Base-by-base conservation (phyloP, 129 eudicot genomes). In the Glebionis coronaria region DNA sequence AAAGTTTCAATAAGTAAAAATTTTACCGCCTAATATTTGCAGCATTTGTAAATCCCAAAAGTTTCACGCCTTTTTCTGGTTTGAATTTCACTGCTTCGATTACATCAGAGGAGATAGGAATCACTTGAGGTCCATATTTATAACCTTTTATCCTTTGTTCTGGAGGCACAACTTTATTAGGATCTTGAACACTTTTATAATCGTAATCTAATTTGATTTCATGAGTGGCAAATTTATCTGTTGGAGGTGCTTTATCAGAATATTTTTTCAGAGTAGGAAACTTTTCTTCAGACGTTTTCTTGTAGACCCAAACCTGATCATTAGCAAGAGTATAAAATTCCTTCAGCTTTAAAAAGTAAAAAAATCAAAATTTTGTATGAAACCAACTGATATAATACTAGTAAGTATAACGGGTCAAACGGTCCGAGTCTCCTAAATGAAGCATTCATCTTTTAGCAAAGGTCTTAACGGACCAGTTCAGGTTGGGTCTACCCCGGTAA, bases 61-160 rank as follows among this genome's bases (percentile, higher is more conserved):
- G 97, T 73, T 89, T 94, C 68, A 94, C 95, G 68, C 99, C 72
- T 69, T 94, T 94, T 73, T 94, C 99, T 35, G 99, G 95, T 79
- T 78, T 90, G 80, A 89, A 90, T 81, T 87, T 94, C 63, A 81
- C 95, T 51, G 99, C 93, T 54, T 94, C 99, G 81, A 67, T 78
- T 74, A 82, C 97, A 64, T 85, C 93, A 50, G 97, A 77, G 18
- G 99, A 90, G 49, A 94, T 81, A 29, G 99, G 99, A 69, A 94
- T 87, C 68, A 94, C 99, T 83, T 94, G 95, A 72, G 99, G 99
- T 57, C 97, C 99, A 70, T 94, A 94, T 38, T 87, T 84, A 64
- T 80, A 94, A 61, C 99, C 99, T 80, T 87, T 89, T 50, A 94
- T 94, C 77, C 99, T 84, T 78, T 94, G 97, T 73, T 94, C 99